phyloP scores from a whole-genome alignment of 2,329 filamentous ascomycete genomes.

The Talaromyces sp. region DNA sequence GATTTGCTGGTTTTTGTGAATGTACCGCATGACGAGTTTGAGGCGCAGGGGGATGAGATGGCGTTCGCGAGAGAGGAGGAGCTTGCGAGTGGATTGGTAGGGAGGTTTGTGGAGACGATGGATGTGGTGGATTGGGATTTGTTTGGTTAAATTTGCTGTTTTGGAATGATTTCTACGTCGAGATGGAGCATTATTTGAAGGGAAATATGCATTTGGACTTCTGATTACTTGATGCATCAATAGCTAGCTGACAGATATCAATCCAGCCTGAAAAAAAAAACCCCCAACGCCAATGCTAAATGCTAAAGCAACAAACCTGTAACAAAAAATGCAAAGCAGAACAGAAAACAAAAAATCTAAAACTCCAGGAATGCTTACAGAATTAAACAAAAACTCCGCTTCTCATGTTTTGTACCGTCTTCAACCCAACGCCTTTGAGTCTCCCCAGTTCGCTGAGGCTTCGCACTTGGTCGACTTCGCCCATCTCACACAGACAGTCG shows the following conservation, averaged over 20 bases:
- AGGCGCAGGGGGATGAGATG: conserved; percentile 62
- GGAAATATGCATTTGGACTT: too few species aligned
- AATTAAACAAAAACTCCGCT: conserved; percentile 33
- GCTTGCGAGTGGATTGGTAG: conserved; percentile 28
- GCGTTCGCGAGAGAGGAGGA: conserved; percentile 64
- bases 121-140: conserved; percentile 76
- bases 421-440: conserved; percentile 41
- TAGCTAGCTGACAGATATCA: background rate
- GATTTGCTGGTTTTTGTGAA: conserved; percentile 85
- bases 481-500: conserved; percentile 41
- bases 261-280: background rate
- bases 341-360: background rate
- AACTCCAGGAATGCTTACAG: conserved; percentile 14
- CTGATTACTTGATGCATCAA: background rate
- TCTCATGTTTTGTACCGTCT: conserved; percentile 45
- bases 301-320: conserved; percentile 1
- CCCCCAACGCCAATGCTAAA: conserved; percentile 6
- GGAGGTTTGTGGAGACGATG: conserved; percentile 63
- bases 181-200: background rate
- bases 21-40: conserved; percentile 75
- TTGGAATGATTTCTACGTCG: background rate
- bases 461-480: conserved; percentile 28
- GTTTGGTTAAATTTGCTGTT: conserved; percentile 45
- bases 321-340: background rate
- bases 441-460: conserved; percentile 37